phyloP scores from a whole-genome alignment of 768 basidiomycete species.

The Kwoniella europaea region DNA sequence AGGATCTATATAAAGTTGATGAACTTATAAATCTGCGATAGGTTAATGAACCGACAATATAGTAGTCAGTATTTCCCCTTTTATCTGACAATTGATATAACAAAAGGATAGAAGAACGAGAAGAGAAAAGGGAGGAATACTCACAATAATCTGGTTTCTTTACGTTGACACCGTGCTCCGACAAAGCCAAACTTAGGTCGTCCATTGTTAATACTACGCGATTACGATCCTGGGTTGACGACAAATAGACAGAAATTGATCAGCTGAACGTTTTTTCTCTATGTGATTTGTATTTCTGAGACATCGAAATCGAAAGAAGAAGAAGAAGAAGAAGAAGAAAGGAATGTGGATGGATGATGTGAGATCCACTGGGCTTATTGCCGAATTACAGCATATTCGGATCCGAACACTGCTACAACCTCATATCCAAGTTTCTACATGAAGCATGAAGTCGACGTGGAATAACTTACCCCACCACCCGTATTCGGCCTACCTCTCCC shows the following conservation, averaged over 20 bases:
- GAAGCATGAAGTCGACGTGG: background rate
- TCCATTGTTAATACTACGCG: slow-evolving; percentile 97
- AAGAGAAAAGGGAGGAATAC: slow-evolving; percentile 16
- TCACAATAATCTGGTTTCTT: slow-evolving; percentile 88
- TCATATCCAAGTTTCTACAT: background rate
- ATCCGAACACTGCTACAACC: background rate
- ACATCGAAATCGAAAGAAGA: too few species aligned
- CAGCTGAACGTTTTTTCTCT: too few species aligned
- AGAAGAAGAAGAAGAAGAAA: too few species aligned
- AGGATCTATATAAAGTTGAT: too few species aligned
- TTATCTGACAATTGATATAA: too few species aligned
- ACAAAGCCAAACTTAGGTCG: slow-evolving; percentile 85
- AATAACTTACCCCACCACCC: slow-evolving; percentile 66
- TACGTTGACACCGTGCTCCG: slow-evolving; percentile 94
- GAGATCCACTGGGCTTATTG: background rate
- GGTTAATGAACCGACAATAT: too few species aligned
- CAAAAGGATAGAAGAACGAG: too few species aligned
- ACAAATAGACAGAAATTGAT: too few species aligned
- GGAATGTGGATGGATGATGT: background rate
- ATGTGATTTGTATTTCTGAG: too few species aligned
- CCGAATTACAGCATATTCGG: background rate
- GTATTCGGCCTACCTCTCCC: slow-evolving; percentile 53
- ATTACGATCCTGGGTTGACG: slow-evolving; percentile 63
- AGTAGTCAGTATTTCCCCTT: too few species aligned
- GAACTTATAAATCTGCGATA: too few species aligned